These are phyloP conservation scores for Mortierella polycephala DNA, from an alignment of 371 early-diverging fungal genomes.

Conservation along the genomic window DNA sequence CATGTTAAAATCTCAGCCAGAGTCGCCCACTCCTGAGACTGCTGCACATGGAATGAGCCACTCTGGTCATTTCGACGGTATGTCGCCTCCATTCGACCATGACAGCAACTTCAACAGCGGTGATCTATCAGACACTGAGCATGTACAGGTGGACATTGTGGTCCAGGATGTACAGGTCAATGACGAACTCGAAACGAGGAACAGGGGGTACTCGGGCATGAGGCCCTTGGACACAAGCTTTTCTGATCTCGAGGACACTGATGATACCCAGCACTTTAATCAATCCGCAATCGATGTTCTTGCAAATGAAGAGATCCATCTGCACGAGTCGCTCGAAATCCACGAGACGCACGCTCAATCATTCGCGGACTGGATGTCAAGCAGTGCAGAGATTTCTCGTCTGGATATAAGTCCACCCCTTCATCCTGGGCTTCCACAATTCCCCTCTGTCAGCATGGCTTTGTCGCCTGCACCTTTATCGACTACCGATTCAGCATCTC, in stretches of 20 bases:
- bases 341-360: conserved; percentile 43
- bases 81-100: no score
- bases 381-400: conserved; percentile 49
- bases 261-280: conserved; percentile 7
- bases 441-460: conserved; percentile 17
- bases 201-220: neutral
- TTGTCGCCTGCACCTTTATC: conserved; percentile 14
- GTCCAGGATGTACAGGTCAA: conserved; percentile 32
- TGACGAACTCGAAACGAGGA: conserved; percentile 11
- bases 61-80: no score
- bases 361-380: conserved; percentile 55
- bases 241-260: conserved; percentile 18
- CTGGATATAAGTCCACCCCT: conserved; percentile 42
- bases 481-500: neutral
- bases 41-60: no score
- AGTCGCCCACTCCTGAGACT: no score
- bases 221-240: conserved; percentile 1
- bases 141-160: conserved; percentile 43
- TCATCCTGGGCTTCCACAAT: neutral
- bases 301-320: conserved; percentile 32
- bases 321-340: conserved; percentile 30
- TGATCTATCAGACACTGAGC: conserved; percentile 11
- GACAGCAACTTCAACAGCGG: neutral
- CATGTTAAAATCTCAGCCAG: no score
- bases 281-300: conserved; percentile 17